Percentiles rank a stretch among this genome's conserved stretches.
These are phyloP conservation scores for Peronosclerospora sorghi DNA, from an alignment of 352 stramenopile genomes.

Conservation along the genomic window DNA sequence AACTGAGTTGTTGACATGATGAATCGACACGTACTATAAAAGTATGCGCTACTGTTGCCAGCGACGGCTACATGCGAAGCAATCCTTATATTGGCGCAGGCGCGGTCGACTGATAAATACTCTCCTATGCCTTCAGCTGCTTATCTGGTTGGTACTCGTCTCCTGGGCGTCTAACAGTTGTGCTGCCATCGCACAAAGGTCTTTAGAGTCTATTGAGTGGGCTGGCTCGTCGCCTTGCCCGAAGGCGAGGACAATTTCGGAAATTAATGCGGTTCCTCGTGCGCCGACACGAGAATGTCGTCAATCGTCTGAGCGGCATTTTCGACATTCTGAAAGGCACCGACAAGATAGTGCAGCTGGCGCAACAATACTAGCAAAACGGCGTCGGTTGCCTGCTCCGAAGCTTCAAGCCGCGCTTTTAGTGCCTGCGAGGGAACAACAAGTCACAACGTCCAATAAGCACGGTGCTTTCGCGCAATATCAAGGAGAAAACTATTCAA, in stretches of 20 bases:
- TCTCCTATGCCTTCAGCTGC: slow-evolving; percentile 19
- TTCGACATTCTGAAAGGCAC: slow-evolving; percentile 62
- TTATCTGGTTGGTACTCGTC: slow-evolving; percentile 7
- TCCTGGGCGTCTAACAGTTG: slow-evolving; percentile 2
- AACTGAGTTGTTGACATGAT: too few relatives aligned
- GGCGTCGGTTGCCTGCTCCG: slow-evolving; percentile 24
- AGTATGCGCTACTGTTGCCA: background rate
- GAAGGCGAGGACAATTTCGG: slow-evolving; percentile 7
- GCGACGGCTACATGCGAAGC: background rate
- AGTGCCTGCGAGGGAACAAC: slow-evolving; percentile 21
- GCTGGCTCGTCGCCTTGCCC: slow-evolving; percentile 13
- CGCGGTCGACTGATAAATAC: slow-evolving; percentile 30
- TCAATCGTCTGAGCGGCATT: slow-evolving; percentile 49
- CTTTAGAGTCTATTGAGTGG: slow-evolving; percentile 14
- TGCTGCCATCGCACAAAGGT: background rate
- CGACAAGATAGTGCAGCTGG: slow-evolving; percentile 64
- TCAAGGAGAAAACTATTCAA: background rate
- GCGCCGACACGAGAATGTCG: slow-evolving; percentile 35
- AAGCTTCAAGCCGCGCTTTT: slow-evolving; percentile 32
- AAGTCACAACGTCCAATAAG: slow-evolving; percentile 5
- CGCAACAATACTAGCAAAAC: slow-evolving; percentile 44
- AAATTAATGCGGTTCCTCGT: slow-evolving; percentile 25
- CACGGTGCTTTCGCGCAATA: background rate
- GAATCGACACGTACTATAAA: too few relatives aligned
- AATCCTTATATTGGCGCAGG: slow-evolving; percentile 7